Conservation (phyloP, 2,329 filamentous ascomycete species). For the Fusarium sacchari region DNA sequence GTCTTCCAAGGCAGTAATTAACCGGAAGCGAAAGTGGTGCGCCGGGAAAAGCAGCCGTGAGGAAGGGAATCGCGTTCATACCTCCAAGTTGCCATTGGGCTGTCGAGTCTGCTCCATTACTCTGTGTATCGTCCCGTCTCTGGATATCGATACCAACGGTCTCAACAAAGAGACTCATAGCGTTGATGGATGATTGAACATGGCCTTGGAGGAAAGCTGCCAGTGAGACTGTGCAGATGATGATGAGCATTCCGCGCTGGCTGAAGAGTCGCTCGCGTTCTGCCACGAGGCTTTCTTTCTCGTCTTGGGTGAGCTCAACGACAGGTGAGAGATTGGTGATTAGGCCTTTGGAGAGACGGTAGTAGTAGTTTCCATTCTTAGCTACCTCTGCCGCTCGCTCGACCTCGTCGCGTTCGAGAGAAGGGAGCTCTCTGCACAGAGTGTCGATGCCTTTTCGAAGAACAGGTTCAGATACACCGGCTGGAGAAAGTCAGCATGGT, state of each 20-base stretch:
- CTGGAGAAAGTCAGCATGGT: not conserved
- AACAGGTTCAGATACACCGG: not conserved
- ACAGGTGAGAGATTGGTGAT: not conserved
- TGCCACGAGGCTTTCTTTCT: conserved; percentile 5
- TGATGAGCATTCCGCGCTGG: conserved; percentile 27
- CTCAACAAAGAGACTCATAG: conserved; percentile 47
- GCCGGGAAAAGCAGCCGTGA: conserved; percentile 50
- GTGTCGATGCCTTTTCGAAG: not conserved
- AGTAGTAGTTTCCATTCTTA: conserved; percentile 20
- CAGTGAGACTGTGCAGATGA: conserved; percentile 50
- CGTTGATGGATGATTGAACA: conserved; percentile 55
- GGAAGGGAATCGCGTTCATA: conserved; percentile 51
- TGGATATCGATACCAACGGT: conserved; percentile 17
- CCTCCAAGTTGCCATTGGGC: conserved; percentile 43
- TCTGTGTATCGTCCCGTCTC: not conserved
- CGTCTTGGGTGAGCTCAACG: not conserved
- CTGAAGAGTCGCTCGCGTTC: conserved; percentile 47
- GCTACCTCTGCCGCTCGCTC: conserved; percentile 18
- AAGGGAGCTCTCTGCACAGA: conserved; percentile 3
- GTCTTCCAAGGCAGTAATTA: conserved; percentile 52
- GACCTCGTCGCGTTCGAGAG: not conserved
- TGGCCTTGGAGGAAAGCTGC: conserved; percentile 56
- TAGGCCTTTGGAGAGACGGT: conserved; percentile 2
- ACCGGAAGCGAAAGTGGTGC: conserved; percentile 51
- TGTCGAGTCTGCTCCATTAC: not conserved